Evolutionary conservation across 2,329 filamentous ascomycete genomes (phyloP).

Genomic region (Talaromyces islandicus): DNA sequence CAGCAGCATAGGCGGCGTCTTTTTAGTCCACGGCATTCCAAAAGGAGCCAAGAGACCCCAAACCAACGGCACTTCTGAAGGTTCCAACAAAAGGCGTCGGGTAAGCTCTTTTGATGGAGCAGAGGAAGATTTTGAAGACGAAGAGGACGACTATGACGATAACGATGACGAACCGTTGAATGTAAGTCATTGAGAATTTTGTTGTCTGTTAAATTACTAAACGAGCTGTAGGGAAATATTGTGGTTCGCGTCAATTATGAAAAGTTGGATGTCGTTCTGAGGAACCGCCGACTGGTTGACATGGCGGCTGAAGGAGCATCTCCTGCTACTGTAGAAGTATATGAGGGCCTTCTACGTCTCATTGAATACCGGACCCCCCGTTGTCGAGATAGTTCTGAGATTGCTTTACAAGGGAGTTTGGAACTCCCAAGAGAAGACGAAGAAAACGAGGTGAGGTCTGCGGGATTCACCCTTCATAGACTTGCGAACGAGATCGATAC

Average conservation of each 20-base stretch:
- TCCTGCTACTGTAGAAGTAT: constrained; percentile 69
- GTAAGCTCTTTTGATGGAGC: constrained; percentile 22
- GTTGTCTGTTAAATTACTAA: constrained; percentile 12
- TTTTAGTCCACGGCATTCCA: constrained; percentile 27
- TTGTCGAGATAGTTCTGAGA: constrained; percentile 47
- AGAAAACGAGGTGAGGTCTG: constrained; percentile 34
- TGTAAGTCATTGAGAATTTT: constrained; percentile 19
- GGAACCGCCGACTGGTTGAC: constrained; percentile 70
- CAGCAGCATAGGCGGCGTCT: constrained; percentile 17
- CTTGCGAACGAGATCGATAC: constrained; percentile 32
- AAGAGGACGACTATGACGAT: constrained; percentile 31
- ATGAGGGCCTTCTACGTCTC: constrained; percentile 64
- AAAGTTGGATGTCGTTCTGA: constrained; percentile 74
- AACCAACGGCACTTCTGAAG: constrained; percentile 14
- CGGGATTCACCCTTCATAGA: constrained; percentile 28
- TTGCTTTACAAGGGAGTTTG: not conserved
- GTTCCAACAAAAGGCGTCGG: constrained; percentile 16
- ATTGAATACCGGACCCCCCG: constrained; percentile 63
- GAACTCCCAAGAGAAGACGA: constrained; percentile 37
- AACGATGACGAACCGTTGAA: constrained; percentile 32
- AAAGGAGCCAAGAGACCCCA: constrained; percentile 28
- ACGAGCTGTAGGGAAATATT: constrained; percentile 56
- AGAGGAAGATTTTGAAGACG: constrained; percentile 25
- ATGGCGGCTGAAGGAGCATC: constrained; percentile 67
- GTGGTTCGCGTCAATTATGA: constrained; percentile 78